These are phyloP conservation scores for Trichophyton simii DNA, from an alignment of 2,329 filamentous ascomycete genomes.

Conservation along the genomic window DNA sequence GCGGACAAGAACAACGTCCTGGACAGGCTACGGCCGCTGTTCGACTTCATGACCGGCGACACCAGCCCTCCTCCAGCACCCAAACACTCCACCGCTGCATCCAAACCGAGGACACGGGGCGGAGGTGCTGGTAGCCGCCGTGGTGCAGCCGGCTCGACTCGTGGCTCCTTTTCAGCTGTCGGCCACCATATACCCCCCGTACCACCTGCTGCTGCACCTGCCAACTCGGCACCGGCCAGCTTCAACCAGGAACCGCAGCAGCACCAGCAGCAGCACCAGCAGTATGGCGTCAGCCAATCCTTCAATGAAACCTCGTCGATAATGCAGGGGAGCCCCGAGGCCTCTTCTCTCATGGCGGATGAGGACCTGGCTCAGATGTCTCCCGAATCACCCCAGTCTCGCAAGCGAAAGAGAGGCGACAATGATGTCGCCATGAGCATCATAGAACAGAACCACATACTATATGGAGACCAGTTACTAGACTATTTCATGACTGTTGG, in stretches of 20 bases:
- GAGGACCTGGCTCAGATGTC: slow-evolving; percentile 64
- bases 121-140: slow-evolving; percentile 30
- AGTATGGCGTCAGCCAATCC: slow-evolving; percentile 10
- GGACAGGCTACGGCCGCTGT: slow-evolving; percentile 71
- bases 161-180: slow-evolving; percentile 6
- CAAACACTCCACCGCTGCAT: slow-evolving; percentile 63
- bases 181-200: background rate
- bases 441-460: slow-evolving; percentile 65
- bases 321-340: slow-evolving; percentile 70
- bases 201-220: background rate
- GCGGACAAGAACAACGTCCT: slow-evolving; percentile 79
- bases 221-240: background rate
- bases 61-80: slow-evolving; percentile 86
- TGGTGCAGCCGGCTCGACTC: background rate
- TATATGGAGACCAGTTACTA: slow-evolving; percentile 84
- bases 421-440: slow-evolving; percentile 41
- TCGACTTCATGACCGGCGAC: slow-evolving; percentile 75
- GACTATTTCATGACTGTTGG: slow-evolving; percentile 91
- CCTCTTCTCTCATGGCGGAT: slow-evolving; percentile 73
- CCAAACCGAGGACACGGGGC: slow-evolving; percentile 68
- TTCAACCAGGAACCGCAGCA: background rate
- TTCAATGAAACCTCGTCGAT: slow-evolving; percentile 61
- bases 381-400: slow-evolving; percentile 44
- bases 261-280: slow-evolving; percentile 3
- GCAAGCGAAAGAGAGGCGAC: slow-evolving; percentile 66